Evolutionary conservation across 805 yeast genomes (phyloP), one percentile per base, ranked within the genome.

Genomic region (Saccharomycodes ludwigii): DNA sequence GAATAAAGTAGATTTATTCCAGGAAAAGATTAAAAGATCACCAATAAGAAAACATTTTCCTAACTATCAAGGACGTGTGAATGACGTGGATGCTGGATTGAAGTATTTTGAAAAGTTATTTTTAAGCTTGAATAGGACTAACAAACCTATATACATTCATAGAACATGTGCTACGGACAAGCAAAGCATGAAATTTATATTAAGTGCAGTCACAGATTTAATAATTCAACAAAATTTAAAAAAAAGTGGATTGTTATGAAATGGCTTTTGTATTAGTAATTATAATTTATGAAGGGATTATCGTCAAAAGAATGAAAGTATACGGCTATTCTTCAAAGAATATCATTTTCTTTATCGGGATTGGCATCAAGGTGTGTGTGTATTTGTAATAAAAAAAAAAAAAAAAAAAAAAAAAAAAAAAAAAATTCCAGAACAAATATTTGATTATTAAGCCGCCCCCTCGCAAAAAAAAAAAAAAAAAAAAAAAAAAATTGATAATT

Each of bases 81-180:
- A 64, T 15, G 75, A 78, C 52, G 68, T 65, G 8, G 77, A 75
- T 30, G 77, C 73, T 25, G 88, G 83, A 3, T 50, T 76, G 14
- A 66, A 67, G 41, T 85, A 71, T 48, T 79, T 88, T 48, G 94
- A 81, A 47, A 59, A 61, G 25, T 57, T 71, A 30, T 82, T 85
- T 43, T 47, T 77, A 36, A 61, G 69, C 33, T 52, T 81, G 37
- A 83, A 85, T 51, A 61, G 71, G 38, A 52, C 67, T 3, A 68
- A 73, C 20, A 66, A 71, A 29, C 88, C 85, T n/a, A 69, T 91
- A 20, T 91, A 91, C 50, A 79, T 83, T 15, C 95, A 85, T 58
- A 63, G 85, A 41, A 91, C 98, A 1, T 85, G 96, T 58, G 98
- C 98, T 1, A 91, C 98, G 0, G 97, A 91, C 52, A 72, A 93